Evolutionary conservation across 2,329 filamentous ascomycete genomes (phyloP).

Genomic region (Acephala macrosclerotiorum): DNA sequence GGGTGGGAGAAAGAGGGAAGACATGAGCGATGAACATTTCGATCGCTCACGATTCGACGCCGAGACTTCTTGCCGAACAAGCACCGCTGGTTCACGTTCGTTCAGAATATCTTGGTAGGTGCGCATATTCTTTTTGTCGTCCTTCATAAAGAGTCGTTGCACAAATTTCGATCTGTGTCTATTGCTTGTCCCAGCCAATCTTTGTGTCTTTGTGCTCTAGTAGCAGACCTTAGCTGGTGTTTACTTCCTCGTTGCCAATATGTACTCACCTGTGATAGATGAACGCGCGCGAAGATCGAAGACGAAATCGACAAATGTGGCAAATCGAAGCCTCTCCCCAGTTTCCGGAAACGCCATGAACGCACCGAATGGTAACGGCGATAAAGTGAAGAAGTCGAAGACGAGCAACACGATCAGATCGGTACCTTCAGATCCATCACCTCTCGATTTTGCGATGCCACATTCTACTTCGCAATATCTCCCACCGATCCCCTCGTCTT

Average conservation of each 20-base stretch:
- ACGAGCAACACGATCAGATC: conserved; percentile 39
- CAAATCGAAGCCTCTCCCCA: conserved; percentile 37
- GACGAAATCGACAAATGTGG: conserved; percentile 29
- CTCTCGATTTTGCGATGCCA: conserved; percentile 32
- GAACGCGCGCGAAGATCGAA: conserved; percentile 9
- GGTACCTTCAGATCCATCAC: conserved; percentile 37
- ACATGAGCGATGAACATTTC: conserved; percentile 23
- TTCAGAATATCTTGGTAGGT: neutral
- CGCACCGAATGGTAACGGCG: conserved; percentile 27
- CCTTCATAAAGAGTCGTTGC: neutral
- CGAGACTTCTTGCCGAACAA: neutral
- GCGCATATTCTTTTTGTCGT: neutral
- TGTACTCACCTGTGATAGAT: neutral
- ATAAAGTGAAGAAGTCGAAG: conserved; percentile 26
- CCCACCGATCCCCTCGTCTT: conserved; percentile 28
- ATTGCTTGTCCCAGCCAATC: neutral
- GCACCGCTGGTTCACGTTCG: neutral
- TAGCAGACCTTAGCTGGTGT: neutral
- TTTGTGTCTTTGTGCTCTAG: neutral
- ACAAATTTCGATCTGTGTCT: neutral
- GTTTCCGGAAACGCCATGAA: conserved; percentile 42
- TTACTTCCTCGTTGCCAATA: neutral
- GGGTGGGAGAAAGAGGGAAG: conserved; percentile 3
- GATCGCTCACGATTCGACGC: neutral
- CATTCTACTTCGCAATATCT: conserved; percentile 26